Evolutionary conservation across 805 yeast genomes (phyloP).

Genomic region (Kazachstania martiniae): DNA sequence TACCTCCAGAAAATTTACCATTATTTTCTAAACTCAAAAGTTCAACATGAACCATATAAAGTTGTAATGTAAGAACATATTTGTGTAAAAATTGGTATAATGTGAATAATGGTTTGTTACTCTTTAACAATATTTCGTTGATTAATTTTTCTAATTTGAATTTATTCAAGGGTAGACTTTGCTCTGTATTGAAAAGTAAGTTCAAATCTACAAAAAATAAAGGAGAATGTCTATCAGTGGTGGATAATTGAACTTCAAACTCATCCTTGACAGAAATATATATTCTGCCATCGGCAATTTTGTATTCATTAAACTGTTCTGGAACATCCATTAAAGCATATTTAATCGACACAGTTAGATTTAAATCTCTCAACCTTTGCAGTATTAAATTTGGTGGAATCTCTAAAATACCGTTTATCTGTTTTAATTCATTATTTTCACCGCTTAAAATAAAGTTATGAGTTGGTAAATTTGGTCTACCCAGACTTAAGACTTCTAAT

Average conservation of each 20-base stretch:
- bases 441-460: constrained; percentile 42
- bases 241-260: constrained; percentile 69
- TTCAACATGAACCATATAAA: constrained; percentile 25
- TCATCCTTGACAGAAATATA: constrained; percentile 51
- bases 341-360: constrained; percentile 61
- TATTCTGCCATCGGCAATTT: constrained; percentile 66
- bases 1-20: constrained; percentile 27
- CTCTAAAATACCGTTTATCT: background rate
- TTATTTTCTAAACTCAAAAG: constrained; percentile 17
- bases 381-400: constrained; percentile 48
- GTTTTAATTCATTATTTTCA: constrained; percentile 4
- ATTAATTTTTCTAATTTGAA: constrained; percentile 22
- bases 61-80: constrained; percentile 25
- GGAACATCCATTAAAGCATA: constrained; percentile 68
- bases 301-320: constrained; percentile 47
- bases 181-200: constrained; percentile 35
- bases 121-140: constrained; percentile 24
- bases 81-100: constrained; percentile 26
- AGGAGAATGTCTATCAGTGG: constrained; percentile 57
- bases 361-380: constrained; percentile 53
- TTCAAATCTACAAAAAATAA: constrained; percentile 71
- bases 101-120: constrained; percentile 18
- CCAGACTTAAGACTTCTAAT: constrained; percentile 68
- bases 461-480: constrained; percentile 64
- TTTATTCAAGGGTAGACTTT: constrained; percentile 19